phyloP scores from a whole-genome alignment of 352 stramenopile species.

The Globisporangium heterothallicum region DNA sequence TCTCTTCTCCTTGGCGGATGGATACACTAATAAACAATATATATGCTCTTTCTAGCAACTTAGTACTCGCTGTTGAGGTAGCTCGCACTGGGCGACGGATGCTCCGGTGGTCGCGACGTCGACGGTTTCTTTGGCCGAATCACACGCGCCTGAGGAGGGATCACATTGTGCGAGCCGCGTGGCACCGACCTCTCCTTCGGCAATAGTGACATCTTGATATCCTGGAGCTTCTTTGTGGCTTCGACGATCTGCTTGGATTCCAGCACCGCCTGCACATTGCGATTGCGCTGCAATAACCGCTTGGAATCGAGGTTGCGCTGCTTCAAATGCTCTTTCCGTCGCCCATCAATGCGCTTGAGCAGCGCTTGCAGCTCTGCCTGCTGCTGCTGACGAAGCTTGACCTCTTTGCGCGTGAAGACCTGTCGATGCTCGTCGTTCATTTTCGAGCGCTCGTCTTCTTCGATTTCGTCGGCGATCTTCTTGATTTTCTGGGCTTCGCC shows the following conservation, averaged over 20 bases:
- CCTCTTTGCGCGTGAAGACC: constrained; percentile 85
- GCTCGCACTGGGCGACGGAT: constrained; percentile 7
- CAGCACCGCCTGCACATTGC: constrained; percentile 91
- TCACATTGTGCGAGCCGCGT: constrained; percentile 57
- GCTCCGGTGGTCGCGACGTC: constrained; percentile 25
- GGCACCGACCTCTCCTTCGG: constrained; percentile 50
- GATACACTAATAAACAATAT: no score
- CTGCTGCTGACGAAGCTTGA: constrained; percentile 89
- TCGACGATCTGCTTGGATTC: constrained; percentile 90
- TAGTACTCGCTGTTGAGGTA: constrained; percentile 10
- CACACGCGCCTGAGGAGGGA: constrained; percentile 70
- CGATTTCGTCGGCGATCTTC: constrained; percentile 91
- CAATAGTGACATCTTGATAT: constrained; percentile 77
- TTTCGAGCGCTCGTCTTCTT: constrained; percentile 86
- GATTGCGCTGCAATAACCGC: constrained; percentile 92
- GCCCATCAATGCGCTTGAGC: constrained; percentile 91
- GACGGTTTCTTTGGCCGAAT: constrained; percentile 64
- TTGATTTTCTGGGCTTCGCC: constrained; percentile 94
- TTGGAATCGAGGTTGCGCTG: constrained; percentile 92
- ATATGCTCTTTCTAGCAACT: background rate
- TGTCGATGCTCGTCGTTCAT: constrained; percentile 82
- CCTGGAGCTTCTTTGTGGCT: constrained; percentile 68
- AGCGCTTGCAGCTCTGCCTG: constrained; percentile 90
- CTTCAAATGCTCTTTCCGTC: constrained; percentile 92
- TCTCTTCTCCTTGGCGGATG: no score